Evolutionary conservation across 768 basidiomycete genomes (phyloP).

Genomic region (Agaricus subrufescens): DNA sequence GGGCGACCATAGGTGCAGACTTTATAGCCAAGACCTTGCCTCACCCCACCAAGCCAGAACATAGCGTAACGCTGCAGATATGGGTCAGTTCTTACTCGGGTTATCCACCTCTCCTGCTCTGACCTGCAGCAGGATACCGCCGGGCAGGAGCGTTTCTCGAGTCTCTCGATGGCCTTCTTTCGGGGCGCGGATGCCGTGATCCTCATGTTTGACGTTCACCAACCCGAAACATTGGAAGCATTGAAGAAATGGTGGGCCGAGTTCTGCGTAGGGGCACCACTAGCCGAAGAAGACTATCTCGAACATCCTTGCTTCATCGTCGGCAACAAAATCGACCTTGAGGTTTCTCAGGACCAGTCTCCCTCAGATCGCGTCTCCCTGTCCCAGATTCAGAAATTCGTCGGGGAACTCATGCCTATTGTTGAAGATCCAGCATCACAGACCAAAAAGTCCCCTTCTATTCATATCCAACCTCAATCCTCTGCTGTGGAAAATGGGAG

Average conservation of each 20-base stretch:
- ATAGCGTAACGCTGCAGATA: conserved; percentile 64
- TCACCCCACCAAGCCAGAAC: conserved; percentile 48
- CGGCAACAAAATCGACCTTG: conserved; percentile 75
- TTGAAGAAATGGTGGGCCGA: conserved; percentile 77
- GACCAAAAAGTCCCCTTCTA: neutral
- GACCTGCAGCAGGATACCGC: conserved; percentile 60
- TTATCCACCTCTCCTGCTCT: neutral
- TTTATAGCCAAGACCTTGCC: conserved; percentile 75
- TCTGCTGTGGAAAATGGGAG: conserved; percentile 10
- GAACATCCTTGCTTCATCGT: conserved; percentile 73
- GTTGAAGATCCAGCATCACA: neutral
- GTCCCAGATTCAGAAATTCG: conserved; percentile 46
- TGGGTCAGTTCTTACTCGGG: conserved; percentile 29
- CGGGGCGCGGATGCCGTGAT: conserved; percentile 80
- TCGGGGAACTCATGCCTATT: conserved; percentile 53
- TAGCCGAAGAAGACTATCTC: conserved; percentile 56
- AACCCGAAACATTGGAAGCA: conserved; percentile 51
- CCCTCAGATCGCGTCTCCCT: conserved; percentile 22
- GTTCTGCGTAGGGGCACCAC: conserved; percentile 63
- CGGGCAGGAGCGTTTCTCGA: conserved; percentile 86
- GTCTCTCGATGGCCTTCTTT: conserved; percentile 78
- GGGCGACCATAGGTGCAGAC: conserved; percentile 87
- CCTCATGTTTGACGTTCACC: conserved; percentile 77
- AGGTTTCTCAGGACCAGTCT: conserved; percentile 15
- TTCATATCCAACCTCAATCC: conserved; percentile 12